A percentile compares a stretch with the other conserved stretches of the same genome.
Conservation (phyloP, 768 basidiomycete genomes). For the Amanita muscaria region DNA sequence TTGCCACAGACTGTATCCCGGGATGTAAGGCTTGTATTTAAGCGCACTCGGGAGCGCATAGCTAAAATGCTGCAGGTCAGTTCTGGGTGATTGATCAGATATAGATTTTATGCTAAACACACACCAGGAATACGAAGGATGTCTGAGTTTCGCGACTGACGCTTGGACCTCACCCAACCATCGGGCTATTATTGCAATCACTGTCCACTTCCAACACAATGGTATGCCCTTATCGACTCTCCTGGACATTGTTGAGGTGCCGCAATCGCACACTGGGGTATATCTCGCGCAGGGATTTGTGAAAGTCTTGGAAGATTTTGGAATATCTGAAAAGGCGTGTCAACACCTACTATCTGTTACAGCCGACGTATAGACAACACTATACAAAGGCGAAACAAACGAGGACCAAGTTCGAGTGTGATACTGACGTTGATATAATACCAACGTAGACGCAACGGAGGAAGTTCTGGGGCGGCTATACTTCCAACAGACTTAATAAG, state of each 20-base stretch:
- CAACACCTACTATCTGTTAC: no score
- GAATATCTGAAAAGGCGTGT: background rate
- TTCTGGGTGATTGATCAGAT: background rate
- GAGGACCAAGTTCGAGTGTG: no score
- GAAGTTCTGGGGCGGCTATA: no score
- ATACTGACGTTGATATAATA: no score
- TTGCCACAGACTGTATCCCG: slow-evolving; percentile 22
- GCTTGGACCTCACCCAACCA: slow-evolving; percentile 23
- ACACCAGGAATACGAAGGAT: slow-evolving; percentile 22
- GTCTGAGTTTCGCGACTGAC: slow-evolving; percentile 25
- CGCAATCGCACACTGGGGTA: slow-evolving; percentile 25
- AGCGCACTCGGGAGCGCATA: background rate
- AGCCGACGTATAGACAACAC: no score
- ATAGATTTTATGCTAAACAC: background rate
- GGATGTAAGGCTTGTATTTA: slow-evolving; percentile 15
- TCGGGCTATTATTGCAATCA: slow-evolving; percentile 20
- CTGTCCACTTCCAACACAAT: slow-evolving; percentile 22
- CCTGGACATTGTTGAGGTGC: slow-evolving; percentile 31
- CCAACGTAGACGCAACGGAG: no score
- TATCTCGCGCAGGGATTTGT: slow-evolving; percentile 28
- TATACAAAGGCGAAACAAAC: no score
- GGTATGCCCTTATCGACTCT: slow-evolving; percentile 18
- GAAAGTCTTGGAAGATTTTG: slow-evolving; percentile 24
- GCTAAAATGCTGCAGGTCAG: slow-evolving; percentile 10
- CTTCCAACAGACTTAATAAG: no score